Conservation (phyloP, 78 protist species). For the Mantamonas sphyraenae region DNA sequence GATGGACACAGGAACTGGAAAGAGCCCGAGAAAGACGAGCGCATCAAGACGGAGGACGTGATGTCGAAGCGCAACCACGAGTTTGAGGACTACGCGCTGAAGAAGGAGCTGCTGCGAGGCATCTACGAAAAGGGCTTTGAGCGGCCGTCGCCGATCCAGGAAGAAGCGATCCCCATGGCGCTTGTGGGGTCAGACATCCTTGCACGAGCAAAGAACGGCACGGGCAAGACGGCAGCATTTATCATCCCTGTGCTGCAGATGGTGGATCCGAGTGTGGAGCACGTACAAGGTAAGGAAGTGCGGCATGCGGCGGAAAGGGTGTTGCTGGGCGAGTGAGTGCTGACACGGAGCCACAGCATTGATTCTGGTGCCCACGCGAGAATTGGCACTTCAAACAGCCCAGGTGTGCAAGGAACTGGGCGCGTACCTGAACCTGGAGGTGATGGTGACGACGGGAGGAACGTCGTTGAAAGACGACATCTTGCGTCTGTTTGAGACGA, state of each 20-base stretch:
- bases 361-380: constrained; percentile 95
- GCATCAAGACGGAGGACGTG: constrained; percentile 81
- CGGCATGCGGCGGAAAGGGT: too few species aligned
- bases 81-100: constrained; percentile 87
- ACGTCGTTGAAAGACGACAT: constrained; percentile 81
- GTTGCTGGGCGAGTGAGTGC: too few species aligned
- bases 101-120: constrained; percentile 93
- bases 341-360: too few species aligned
- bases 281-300: constrained; percentile 65
- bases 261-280: constrained; percentile 41
- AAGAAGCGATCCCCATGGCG: constrained; percentile 87
- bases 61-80: constrained; percentile 77
- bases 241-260: constrained; percentile 86
- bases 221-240: constrained; percentile 97
- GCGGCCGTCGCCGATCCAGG: constrained; percentile 97
- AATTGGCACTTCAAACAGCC: constrained; percentile 93
- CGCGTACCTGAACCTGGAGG: constrained; percentile 72
- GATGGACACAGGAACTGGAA: too few species aligned
- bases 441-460: constrained; percentile 94
- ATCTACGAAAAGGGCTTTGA: constrained; percentile 95
- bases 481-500: constrained; percentile 57
- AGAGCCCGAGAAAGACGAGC: constrained; percentile 20
- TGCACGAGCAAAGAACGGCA: constrained; percentile 98
- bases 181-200: constrained; percentile 81
- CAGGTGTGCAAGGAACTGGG: constrained; percentile 85